Base-by-base conservation (phyloP, 805 yeast genomes). In the Candida dajiaensis region DNA sequence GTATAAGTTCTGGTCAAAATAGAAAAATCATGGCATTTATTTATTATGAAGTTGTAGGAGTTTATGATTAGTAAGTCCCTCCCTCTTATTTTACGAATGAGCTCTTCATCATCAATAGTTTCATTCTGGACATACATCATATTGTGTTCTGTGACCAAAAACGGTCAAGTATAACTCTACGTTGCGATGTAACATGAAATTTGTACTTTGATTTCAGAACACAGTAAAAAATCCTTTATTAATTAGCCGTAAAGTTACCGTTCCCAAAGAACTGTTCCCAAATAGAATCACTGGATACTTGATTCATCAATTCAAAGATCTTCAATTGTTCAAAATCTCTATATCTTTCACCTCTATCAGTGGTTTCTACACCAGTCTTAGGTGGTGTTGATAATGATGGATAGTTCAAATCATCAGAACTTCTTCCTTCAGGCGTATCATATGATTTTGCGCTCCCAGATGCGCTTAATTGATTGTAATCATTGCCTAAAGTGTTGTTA, bases 241-340 rank as follows among this genome's bases (percentile, higher is more conserved):
- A n/a, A 16, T 16, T 18, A 18, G 25, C 21, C 20, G 49, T 44
- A 29, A 50, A 52, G 19, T 52, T 50, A 39, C 47, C 52, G 18
- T 48, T 50, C 3, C 75, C 65, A 57, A 81, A 79, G 53, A 78
- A 77, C 53, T 80, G 85, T 44, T 80, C 87, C 85, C 88, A 82
- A 29, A 83, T 80, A 22, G 80, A 70, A 46, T 82, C 88, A 28
- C 54, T 57, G 3, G 78, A 73, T 4, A 81, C 76, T 58, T 77
- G 83, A 55, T 73, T 76, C 50, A 83, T 74, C 68, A 83, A 65
- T 54, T 81, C 85, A 57, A 72, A 78, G 19, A 81, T 73, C 43
- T 71, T 67, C 50, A 72, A 74, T 5, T 82, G 83, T 50, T 83
- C 88, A 22, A 44, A 41, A 44, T 58, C 63, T 21, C 50, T 54